Conservation (phyloP, 176 grass and related monocot genomes). For the Aegilops sharonensis region DNA sequence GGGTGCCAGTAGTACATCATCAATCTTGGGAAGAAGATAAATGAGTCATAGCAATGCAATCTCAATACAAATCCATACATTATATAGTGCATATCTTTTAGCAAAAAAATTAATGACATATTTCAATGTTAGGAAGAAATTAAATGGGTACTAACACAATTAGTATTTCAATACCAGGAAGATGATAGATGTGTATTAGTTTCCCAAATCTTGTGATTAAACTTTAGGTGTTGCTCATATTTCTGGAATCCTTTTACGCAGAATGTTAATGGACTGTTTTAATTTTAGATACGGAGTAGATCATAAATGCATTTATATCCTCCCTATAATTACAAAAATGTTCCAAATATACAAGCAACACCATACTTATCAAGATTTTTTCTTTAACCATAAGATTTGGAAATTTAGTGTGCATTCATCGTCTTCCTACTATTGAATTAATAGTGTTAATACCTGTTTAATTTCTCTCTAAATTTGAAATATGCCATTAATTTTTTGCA, state of each 20-base stretch:
- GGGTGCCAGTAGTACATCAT: too few relatives aligned
- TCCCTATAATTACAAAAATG: too few relatives aligned
- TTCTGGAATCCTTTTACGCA: background rate
- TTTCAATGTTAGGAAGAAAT: background rate
- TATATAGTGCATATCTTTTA: background rate
- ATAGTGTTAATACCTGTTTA: background rate
- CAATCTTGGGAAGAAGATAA: too few relatives aligned
- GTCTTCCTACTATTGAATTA: background rate
- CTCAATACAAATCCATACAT: background rate
- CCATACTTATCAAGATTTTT: background rate
- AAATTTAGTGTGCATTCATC: background rate
- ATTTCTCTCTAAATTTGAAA: background rate
- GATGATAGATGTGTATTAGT: background rate
- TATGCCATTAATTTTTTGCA: background rate
- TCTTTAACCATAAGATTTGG: background rate
- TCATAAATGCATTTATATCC: too few relatives aligned
- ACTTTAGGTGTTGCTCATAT: too few relatives aligned
- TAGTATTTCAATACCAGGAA: background rate
- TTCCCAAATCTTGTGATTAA: too few relatives aligned
- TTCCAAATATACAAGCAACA: background rate
- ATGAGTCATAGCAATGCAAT: too few relatives aligned
- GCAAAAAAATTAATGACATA: background rate
- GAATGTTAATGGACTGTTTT: background rate
- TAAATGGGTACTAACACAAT: background rate
- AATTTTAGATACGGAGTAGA: too few relatives aligned